A percentile compares a stretch with the other conserved stretches of the same genome.
These are phyloP conservation scores for Pyrrhoderma lamaoense DNA, from an alignment of 1,284 basidiomycete genomes.

Conservation along the genomic window DNA sequence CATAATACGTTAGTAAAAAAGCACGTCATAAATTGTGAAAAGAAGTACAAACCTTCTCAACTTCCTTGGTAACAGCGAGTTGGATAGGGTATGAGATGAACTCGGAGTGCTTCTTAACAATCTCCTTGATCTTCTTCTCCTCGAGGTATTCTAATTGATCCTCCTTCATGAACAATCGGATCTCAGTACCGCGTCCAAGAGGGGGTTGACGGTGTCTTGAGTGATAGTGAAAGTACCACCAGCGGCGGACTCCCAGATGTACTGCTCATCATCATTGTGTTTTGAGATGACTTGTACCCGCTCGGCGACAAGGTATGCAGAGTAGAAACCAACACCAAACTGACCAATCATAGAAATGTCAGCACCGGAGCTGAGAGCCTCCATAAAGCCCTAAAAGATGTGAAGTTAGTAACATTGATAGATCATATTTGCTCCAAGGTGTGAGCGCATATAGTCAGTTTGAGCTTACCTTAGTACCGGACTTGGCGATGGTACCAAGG, in stretches of 20 bases:
- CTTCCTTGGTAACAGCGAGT: slow-evolving; percentile 97
- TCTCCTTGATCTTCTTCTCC: slow-evolving; percentile 99
- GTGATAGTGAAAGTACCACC: slow-evolving; percentile 99
- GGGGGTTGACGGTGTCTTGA: slow-evolving; percentile 85
- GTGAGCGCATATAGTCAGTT: slow-evolving; percentile 10
- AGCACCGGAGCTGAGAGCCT: slow-evolving; percentile 92
- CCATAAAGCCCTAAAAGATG: slow-evolving; percentile 95
- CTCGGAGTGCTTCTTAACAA: slow-evolving; percentile 99
- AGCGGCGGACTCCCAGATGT: slow-evolving; percentile 99
- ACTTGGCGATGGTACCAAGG: slow-evolving; percentile 99
- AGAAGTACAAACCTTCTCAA: slow-evolving; percentile 72
- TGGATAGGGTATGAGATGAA: slow-evolving; percentile 99
- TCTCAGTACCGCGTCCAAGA: slow-evolving; percentile 92
- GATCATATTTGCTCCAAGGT: background rate
- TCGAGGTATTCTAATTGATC: slow-evolving; percentile 99
- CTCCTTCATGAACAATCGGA: slow-evolving; percentile 96
- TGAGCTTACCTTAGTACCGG: slow-evolving; percentile 72
- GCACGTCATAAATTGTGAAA: background rate
- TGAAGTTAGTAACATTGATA: slow-evolving; percentile 14
- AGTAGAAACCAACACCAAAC: slow-evolving; percentile 99
- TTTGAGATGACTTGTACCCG: slow-evolving; percentile 98
- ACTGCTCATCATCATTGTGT: slow-evolving; percentile 99
- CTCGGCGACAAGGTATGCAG: slow-evolving; percentile 98
- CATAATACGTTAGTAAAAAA: slow-evolving; percentile 15
- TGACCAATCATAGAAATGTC: slow-evolving; percentile 93